Evolutionary conservation across 768 basidiomycete genomes (phyloP).

Genomic region (Lyophyllum decastes): DNA sequence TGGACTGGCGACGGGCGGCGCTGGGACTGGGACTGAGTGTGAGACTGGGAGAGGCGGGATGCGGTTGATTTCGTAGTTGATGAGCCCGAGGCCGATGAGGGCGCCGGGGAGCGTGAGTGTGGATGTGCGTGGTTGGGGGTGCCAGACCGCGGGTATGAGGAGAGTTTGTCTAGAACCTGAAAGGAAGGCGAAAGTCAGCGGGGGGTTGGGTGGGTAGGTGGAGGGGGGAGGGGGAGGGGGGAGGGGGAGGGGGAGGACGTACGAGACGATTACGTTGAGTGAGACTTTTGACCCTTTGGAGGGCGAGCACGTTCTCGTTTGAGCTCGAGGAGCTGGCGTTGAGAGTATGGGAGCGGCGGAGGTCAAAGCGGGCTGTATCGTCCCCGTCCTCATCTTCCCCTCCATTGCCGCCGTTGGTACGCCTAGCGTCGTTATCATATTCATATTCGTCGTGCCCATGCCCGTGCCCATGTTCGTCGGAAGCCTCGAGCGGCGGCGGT

Average conservation of each 20-base stretch:
- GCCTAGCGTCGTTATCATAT: neutral
- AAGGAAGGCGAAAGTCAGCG: too few species aligned
- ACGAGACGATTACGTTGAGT: conserved; percentile 77
- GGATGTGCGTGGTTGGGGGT: conserved; percentile 27
- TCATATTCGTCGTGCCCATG: neutral
- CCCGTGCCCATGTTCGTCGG: too few species aligned
- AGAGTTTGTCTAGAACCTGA: conserved; percentile 75
- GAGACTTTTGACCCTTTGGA: conserved; percentile 71
- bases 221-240: conserved; percentile 10
- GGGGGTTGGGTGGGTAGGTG: conserved; percentile 10
- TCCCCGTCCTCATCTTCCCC: conserved; percentile 64
- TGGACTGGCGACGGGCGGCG: conserved; percentile 34
- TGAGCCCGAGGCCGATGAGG: conserved; percentile 29
- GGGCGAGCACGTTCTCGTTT: conserved; percentile 57
- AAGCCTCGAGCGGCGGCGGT: neutral
- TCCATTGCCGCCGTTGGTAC: conserved; percentile 12
- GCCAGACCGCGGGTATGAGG: conserved; percentile 53
- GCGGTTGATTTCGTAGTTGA: conserved; percentile 26
- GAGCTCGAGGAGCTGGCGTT: conserved; percentile 18
- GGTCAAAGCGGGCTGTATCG: conserved; percentile 46
- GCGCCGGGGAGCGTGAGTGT: conserved; percentile 40
- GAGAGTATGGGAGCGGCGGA: conserved; percentile 14
- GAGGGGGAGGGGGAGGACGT: conserved; percentile 26
- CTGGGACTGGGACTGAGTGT: conserved; percentile 23
- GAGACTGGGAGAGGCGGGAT: conserved; percentile 29